Percentiles rank a stretch among this genome's conserved stretches.
Evolutionary conservation across 306 rosid genomes (phyloP).

Genomic region (Quercus dentata): DNA sequence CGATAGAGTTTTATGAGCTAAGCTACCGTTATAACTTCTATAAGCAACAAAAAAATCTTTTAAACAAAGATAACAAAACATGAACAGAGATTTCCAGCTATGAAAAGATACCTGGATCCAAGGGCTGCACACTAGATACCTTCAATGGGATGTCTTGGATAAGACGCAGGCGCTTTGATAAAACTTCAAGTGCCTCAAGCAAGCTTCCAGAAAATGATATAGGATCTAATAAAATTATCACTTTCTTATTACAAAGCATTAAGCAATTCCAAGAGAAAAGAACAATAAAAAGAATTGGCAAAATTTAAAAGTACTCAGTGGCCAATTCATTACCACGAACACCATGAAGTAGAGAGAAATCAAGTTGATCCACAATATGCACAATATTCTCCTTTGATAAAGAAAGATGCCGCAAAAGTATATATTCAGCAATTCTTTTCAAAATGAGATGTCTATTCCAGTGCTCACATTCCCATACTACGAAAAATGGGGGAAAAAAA

Average conservation of each 20-base stretch:
- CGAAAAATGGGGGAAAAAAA: background rate
- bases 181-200: constrained; percentile 64
- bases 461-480: constrained; percentile 84
- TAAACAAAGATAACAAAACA: background rate
- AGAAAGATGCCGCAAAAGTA: constrained; percentile 76
- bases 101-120: too few relatives aligned
- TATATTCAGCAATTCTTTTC: constrained; percentile 64
- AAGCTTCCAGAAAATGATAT: constrained; percentile 63
- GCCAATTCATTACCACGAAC: constrained; percentile 44
- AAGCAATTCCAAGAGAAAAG: constrained; percentile 8
- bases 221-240: constrained; percentile 50
- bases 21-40: background rate
- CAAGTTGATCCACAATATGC: constrained; percentile 82
- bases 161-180: constrained; percentile 68
- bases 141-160: too few relatives aligned
- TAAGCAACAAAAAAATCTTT: background rate
- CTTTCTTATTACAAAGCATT: constrained; percentile 17
- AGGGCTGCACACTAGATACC: too few relatives aligned
- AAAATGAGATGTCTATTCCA: constrained; percentile 75
- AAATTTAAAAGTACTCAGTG: background rate
- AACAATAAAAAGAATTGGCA: background rate
- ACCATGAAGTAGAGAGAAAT: constrained; percentile 81
- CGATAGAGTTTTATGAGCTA: background rate
- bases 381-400: constrained; percentile 57
- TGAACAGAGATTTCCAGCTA: too few relatives aligned